Percentiles rank a stretch among this genome's conserved stretches.
Evolutionary conservation across 2,329 filamentous ascomycete genomes (phyloP).

Genomic region (Diaporthe eres): DNA sequence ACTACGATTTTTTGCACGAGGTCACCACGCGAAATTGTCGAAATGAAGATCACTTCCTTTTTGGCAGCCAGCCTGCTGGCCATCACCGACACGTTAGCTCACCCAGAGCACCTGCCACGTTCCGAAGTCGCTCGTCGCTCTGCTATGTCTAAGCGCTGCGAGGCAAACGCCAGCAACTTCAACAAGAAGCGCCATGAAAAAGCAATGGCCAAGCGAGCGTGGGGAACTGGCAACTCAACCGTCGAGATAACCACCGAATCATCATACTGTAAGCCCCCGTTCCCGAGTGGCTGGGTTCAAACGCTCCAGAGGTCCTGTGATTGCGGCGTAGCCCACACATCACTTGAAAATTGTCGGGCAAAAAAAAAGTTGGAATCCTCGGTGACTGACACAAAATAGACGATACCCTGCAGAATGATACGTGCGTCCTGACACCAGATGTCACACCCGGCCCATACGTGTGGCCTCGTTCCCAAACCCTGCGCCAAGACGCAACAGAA

Average conservation of each 20-base stretch:
- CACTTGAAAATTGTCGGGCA: too few species aligned
- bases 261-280: slow-evolving; percentile 28
- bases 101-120: slow-evolving; percentile 7
- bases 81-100: slow-evolving; percentile 7
- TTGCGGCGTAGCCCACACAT: not conserved
- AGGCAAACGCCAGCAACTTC: slow-evolving; percentile 14
- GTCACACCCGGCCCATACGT: slow-evolving; percentile 38
- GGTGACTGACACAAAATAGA: not conserved
- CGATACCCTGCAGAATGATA: slow-evolving; percentile 37
- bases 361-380: too few species aligned
- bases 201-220: slow-evolving; percentile 21
- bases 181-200: slow-evolving; percentile 38
- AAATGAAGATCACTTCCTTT: slow-evolving; percentile 20
- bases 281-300: not conserved
- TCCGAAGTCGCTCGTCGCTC: slow-evolving; percentile 26
- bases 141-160: slow-evolving; percentile 36
- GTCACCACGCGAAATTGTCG: not conserved
- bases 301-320: not conserved
- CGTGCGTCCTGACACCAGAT: slow-evolving; percentile 36
- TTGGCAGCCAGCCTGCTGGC: slow-evolving; percentile 32
- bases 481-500: slow-evolving; percentile 36
- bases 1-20: too few species aligned
- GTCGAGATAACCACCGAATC: slow-evolving; percentile 33
- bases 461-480: slow-evolving; percentile 33
- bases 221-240: slow-evolving; percentile 20